Evolutionary conservation across 2,329 filamentous ascomycete genomes (phyloP), one percentile per base, ranked within the genome.

Genomic region (Cercospora beticola): DNA sequence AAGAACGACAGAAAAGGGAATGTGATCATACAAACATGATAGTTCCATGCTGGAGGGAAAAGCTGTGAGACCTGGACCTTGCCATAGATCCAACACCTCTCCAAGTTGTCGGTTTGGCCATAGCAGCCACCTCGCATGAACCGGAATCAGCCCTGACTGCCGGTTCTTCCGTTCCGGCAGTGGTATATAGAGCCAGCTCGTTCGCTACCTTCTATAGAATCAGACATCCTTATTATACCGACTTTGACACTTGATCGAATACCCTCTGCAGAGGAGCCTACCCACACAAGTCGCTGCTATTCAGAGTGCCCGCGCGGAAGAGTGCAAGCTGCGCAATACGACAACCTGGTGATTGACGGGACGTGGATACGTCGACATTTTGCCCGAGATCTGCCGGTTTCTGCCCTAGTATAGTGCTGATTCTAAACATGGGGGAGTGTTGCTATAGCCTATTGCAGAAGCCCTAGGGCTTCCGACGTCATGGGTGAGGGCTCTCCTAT

Each of bases 341-440:
- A 30, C 14, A 10, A 58, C 54, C 28, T 58, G 54, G 28, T 33
- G 54, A 58, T 58, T 31, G 54, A 58, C 54, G 54, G 54, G n/a
- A 33, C 54, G 54, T 30, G 54, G 54, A 33, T 21, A 16, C 26
- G 10, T 58, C 30, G 54, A 58, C 10, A 58, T 58, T 58, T n/a
- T 58, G 26, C 54, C 46, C 26, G 54, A 33, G 54, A 58, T 58
- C 26, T 58, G 54, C 54, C 54, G 54, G 54, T 57, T n/a, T 57
- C 23, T 57, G 23, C 4, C 16, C 23, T 58, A 30, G 12, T 23
- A 14, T 58, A 58, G 54, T 31, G 54, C 54, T 58, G 30, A 58
- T 58, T 58, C 2, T 58, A 30, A 30, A 30, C 54, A 30, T n/a
- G 54, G 54, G 21, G n/a, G 26, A 33, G 12, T n/a, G 23, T 18